A percentile compares a stretch with the other conserved stretches of the same genome.
Evolutionary conservation across 164 flowering plant genomes (phyloP).

Genomic region (Aristolochia californica): DNA sequence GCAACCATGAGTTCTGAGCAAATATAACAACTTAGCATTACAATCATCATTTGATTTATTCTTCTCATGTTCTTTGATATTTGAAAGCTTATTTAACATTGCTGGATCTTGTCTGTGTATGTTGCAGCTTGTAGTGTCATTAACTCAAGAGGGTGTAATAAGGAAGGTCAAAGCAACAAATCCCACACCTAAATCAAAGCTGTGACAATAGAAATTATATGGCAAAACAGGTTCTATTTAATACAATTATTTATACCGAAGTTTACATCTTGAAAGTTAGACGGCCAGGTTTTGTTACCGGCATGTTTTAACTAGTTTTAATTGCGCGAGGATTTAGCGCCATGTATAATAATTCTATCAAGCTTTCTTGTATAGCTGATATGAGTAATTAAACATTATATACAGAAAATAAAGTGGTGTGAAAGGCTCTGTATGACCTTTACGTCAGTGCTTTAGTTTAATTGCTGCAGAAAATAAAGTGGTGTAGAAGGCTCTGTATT

Average conservation of each 20-base stretch:
- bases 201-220: slow-evolving; percentile 17
- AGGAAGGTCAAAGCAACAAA: slow-evolving; percentile 32
- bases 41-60: too few species aligned
- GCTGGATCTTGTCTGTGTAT: background rate
- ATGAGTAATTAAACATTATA: too few species aligned
- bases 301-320: background rate
- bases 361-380: background rate
- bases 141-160: slow-evolving; percentile 73
- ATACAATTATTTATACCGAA: background rate
- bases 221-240: too few species aligned
- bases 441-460: too few species aligned
- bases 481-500: too few species aligned
- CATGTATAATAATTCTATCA: too few species aligned
- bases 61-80: background rate
- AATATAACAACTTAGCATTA: too few species aligned
- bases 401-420: too few species aligned
- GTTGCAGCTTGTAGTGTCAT: slow-evolving; percentile 63
- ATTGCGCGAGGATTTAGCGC: too few species aligned
- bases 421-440: too few species aligned
- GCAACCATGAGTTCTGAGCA: too few species aligned
- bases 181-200: slow-evolving; percentile 26
- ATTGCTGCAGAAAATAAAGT: too few species aligned
- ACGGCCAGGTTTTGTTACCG: background rate
- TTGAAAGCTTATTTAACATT: background rate
- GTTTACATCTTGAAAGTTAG: background rate